phyloP scores from a whole-genome alignment of 148 eudicot species.

The Talinum fruticosum region DNA sequence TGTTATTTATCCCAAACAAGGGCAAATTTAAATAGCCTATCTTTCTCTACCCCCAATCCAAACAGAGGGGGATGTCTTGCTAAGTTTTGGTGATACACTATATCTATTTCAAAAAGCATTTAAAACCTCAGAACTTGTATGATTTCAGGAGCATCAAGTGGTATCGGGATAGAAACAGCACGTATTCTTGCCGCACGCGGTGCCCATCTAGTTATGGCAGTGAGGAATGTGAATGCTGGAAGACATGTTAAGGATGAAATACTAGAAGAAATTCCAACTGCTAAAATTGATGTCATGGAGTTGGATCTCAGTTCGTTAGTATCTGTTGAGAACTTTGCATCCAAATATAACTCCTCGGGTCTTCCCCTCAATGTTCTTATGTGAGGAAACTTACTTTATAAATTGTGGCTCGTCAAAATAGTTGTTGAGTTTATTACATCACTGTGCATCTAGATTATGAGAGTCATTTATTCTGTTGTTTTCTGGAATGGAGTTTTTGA shows the following conservation, averaged over 20 bases:
- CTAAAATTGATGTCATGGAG: slow-evolving; percentile 83
- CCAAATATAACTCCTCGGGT: slow-evolving; percentile 51
- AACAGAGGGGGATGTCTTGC: no score
- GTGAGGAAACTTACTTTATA: slow-evolving; percentile 42
- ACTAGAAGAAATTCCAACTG: slow-evolving; percentile 54
- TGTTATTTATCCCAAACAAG: no score
- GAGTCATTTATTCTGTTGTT: neutral
- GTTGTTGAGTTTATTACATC: neutral
- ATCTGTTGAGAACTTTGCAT: slow-evolving; percentile 73
- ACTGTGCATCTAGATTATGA: neutral
- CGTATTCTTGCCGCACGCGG: slow-evolving; percentile 70
- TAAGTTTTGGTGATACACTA: neutral
- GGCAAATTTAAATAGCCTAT: no score
- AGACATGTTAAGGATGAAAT: slow-evolving; percentile 58
- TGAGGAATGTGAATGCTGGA: slow-evolving; percentile 62
- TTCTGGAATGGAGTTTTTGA: neutral
- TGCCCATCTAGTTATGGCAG: slow-evolving; percentile 84
- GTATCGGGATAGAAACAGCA: slow-evolving; percentile 79
- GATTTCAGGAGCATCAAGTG: slow-evolving; percentile 84
- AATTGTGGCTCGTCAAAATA: neutral
- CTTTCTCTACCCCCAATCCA: no score
- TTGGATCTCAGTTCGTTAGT: slow-evolving; percentile 80
- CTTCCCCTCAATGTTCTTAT: slow-evolving; percentile 77
- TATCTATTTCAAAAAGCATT: neutral
- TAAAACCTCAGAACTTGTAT: slow-evolving; percentile 2